Conservation (phyloP, 805 yeast genomes). For the Lipomyces sp. region DNA sequence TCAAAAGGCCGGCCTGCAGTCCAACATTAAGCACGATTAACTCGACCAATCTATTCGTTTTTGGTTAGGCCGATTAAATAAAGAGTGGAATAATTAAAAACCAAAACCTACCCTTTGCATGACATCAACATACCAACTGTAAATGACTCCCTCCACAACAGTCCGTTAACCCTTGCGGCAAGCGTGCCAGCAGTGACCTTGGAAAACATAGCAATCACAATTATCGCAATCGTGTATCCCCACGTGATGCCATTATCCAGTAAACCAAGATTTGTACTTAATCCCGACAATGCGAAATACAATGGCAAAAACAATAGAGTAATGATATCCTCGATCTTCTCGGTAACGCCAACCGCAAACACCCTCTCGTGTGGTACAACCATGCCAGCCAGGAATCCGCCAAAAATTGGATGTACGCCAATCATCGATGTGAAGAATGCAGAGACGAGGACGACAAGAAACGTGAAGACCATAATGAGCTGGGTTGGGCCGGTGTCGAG, state of each 20-base stretch:
- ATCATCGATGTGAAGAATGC: conserved; percentile 82
- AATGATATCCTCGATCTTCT: conserved; percentile 77
- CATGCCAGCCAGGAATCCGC: conserved; percentile 78
- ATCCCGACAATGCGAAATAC: conserved; percentile 80
- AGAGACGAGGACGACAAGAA: conserved; percentile 63
- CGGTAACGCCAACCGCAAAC: conserved; percentile 69
- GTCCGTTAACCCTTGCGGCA: conserved; percentile 64
- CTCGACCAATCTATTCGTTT: conserved; percentile 24
- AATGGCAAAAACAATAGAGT: conserved; percentile 73
- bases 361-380: conserved; percentile 78
- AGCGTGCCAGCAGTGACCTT: conserved; percentile 70
- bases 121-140: conserved; percentile 84
- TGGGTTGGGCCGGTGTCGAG: conserved; percentile 62
- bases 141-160: conserved; percentile 73
- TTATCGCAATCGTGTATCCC: conserved; percentile 75
- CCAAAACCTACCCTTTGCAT: conserved; percentile 64
- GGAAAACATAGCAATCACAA: conserved; percentile 68
- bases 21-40: conserved; percentile 49
- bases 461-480: conserved; percentile 63
- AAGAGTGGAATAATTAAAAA: not conserved
- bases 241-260: conserved; percentile 71
- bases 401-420: conserved; percentile 86
- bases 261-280: conserved; percentile 68
- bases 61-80: not conserved
- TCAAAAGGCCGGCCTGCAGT: conserved; percentile 68